These are phyloP conservation scores for Pleodorina starrii DNA, from an alignment of 139 green algal genomes.

Conservation along the genomic window DNA sequence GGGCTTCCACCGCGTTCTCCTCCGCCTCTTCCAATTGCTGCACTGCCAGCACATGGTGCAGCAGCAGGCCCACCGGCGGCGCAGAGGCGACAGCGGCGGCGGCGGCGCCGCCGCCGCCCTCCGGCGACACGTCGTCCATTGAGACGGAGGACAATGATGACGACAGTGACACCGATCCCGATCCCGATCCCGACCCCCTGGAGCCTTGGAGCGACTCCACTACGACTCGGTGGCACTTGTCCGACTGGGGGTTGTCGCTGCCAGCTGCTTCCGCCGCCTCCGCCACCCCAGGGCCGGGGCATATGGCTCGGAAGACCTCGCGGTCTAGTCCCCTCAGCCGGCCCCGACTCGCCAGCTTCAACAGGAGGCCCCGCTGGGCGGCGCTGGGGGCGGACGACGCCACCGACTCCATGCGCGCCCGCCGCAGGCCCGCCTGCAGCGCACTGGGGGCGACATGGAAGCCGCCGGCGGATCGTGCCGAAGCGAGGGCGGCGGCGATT, in stretches of 20 bases:
- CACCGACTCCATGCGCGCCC: background rate
- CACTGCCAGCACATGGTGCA: constrained; percentile 17
- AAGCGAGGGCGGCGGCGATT: background rate
- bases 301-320: background rate
- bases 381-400: background rate
- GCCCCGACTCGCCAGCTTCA: background rate
- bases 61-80: background rate
- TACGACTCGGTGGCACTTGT: too few species aligned
- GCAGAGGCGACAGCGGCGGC: background rate
- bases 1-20: constrained; percentile 9
- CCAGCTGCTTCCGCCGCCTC: background rate
- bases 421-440: background rate
- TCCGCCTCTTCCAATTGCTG: constrained; percentile 14
- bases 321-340: background rate
- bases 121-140: background rate
- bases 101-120: background rate
- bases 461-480: background rate
- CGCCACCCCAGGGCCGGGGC: background rate
- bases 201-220: too few species aligned
- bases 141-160: background rate
- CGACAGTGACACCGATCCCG: background rate
- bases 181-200: too few species aligned
- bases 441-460: background rate
- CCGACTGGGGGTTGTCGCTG: background rate
- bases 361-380: background rate